Evolutionary conservation across 257 asterid genomes (phyloP), one percentile per base, ranked within the genome.

Genomic region (Echites panduratus): DNA sequence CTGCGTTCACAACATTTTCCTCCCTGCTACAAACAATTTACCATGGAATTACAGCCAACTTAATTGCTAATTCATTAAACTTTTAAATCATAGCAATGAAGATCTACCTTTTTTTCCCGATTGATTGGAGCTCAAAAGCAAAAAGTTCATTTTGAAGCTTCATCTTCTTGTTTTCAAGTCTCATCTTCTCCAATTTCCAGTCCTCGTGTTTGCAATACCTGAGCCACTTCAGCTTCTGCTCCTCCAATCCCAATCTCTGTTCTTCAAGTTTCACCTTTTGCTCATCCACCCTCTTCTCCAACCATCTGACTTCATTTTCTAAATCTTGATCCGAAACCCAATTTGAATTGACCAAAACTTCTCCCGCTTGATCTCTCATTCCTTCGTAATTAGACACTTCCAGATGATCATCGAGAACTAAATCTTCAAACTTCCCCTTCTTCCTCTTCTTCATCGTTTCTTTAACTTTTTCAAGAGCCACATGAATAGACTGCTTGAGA

Each of bases 71-170:
- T 41, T 63, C 2, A 41, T 32, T 32, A 14, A 22, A 62, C 49
- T 20, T 35, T 62, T 12, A 19, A 63, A 14, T 32, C 13, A 49
- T 7, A 53, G 20, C 3, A 56, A 29, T 16, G 14, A 56, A 16
- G 19, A 32, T 32, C 38, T 32, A 32, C 38, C 38, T 32, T 32
- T 1, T 32, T 32, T 32, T 1, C 38, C 38, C 38, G 38, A 32
- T 32, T 3, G 38, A 32, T 32, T 32, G 1, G 38, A 83, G 65
- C 77, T 84, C 78, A 59, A 68, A 69, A 7, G 77, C 79, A 59
- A 86, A 57, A 1, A 75, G 76, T 76, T 84, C 48, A 63, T 84
- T 89, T 73, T 85, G 85, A 66, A 84, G 80, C 82, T 67, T 84
- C 84, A 89, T 78, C 14, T 41, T 6, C 73, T 82, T 76, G 61